phyloP scores from a whole-genome alignment of 1,139 yeast genomes.

The Candida sp. region DNA sequence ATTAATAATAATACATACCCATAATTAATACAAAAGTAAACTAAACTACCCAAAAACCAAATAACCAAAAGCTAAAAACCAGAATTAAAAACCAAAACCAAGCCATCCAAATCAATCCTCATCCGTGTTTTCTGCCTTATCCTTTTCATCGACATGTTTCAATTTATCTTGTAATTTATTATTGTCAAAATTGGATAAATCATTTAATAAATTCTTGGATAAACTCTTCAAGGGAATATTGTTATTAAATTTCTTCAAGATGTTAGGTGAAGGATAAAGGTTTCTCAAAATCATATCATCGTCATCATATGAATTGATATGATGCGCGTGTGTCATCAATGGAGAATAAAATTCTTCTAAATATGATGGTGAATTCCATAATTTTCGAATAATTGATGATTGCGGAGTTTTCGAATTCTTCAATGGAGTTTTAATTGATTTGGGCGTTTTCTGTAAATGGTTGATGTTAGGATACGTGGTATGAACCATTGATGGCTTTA shows the following conservation, averaged over 20 bases:
- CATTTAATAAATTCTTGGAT: neutral
- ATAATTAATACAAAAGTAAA: neutral
- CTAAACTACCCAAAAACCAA: neutral
- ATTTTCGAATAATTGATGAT: slow-evolving; percentile 43
- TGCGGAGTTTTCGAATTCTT: slow-evolving; percentile 40
- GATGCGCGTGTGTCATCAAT: slow-evolving; percentile 21
- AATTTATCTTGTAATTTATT: neutral
- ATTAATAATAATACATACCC: neutral
- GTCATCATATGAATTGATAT: slow-evolving; percentile 37
- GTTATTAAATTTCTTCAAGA: neutral
- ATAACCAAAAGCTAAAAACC: neutral
- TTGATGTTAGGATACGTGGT: slow-evolving; percentile 5
- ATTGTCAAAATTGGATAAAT: neutral
- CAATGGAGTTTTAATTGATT: slow-evolving; percentile 37
- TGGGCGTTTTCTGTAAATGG: slow-evolving; percentile 20
- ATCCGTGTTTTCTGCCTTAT: neutral
- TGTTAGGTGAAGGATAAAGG: slow-evolving; percentile 12
- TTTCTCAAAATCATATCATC: slow-evolving; percentile 53
- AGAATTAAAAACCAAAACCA: neutral
- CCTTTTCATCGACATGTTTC: neutral
- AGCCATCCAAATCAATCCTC: neutral
- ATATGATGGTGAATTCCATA: slow-evolving; percentile 65
- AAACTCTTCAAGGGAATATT: neutral
- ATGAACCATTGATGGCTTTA: slow-evolving; percentile 8
- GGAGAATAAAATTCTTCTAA: slow-evolving; percentile 70